Percentiles rank a stretch among this genome's conserved stretches.
These are phyloP conservation scores for Proliferodiscus dingleyae DNA, from an alignment of 2,329 filamentous ascomycete genomes.

Conservation along the genomic window DNA sequence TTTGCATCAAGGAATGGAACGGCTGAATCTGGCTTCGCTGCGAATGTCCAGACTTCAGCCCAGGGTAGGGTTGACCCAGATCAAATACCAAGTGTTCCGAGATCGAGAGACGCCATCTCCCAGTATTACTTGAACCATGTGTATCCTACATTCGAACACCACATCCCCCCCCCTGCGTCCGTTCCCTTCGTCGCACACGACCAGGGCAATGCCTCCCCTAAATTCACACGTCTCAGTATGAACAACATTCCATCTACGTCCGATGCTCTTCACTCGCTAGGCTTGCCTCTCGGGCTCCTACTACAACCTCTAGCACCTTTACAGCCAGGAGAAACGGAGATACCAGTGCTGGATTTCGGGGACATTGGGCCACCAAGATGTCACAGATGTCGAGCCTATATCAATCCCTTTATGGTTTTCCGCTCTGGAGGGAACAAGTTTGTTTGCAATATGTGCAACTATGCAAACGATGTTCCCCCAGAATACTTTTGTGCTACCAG, in stretches of 20 bases:
- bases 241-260: constrained; percentile 85
- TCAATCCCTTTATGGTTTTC: constrained; percentile 99
- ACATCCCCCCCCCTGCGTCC: constrained; percentile 82
- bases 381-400: constrained; percentile 88
- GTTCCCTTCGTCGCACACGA: constrained; percentile 91
- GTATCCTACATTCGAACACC: constrained; percentile 93
- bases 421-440: constrained; percentile 90
- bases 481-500: constrained; percentile 94
- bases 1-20: constrained; percentile 42
- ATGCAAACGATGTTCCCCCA: constrained; percentile 86
- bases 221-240: constrained; percentile 83
- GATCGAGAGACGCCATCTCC: constrained; percentile 76
- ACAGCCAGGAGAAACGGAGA: constrained; percentile 77
- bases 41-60: constrained; percentile 54
- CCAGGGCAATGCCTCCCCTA: constrained; percentile 94
- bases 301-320: constrained; percentile 82
- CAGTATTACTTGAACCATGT: constrained; percentile 81
- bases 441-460: constrained; percentile 96
- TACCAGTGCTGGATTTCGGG: constrained; percentile 94
- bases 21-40: constrained; percentile 32
- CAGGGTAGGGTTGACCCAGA: constrained; percentile 81
- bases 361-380: constrained; percentile 86
- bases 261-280: constrained; percentile 75
- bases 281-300: constrained; percentile 79
- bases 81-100: constrained; percentile 85